Evolutionary conservation across 306 rosid genomes (phyloP), one percentile per base, ranked within the genome.

Genomic region (Morella rubra): DNA sequence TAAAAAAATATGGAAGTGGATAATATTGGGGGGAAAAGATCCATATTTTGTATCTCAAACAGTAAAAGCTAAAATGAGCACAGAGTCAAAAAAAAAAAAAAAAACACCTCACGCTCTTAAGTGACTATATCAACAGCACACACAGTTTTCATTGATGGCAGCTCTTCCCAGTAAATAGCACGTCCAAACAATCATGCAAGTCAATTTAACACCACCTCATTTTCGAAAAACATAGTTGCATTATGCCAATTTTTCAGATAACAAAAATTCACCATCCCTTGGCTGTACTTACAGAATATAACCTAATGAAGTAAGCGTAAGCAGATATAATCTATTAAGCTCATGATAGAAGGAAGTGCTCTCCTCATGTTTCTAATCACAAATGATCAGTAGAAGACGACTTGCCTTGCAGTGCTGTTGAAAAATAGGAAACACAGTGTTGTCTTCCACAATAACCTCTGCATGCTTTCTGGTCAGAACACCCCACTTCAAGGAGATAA

Each of bases 391-490:
- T 12, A 44, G 10, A 80, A 54, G 71, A 70, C 46, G 53, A 58
- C 81, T 70, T 85, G 85, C 99, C 99, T 88, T 85, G 93, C 99
- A 96, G 79, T 88, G 87, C 78, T 59, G 80, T 78, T 91, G 90
- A 77, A 92, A 96, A 95, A 87, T 88, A 10, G 97, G 96, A 78
- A 96, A 82, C 55, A 92, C 91, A 27, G 81, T 87, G 71, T 78
- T 77, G 71, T 96, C 99, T 45, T 85, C 87, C 82, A 91, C 96
- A 52, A 96, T 91, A 80, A 89, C 87, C 76, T 91, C 77, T 4
- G 98, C 97, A 85, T 96, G 99, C 86, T 92, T 96, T 86, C 93
- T 89, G 64, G 87, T 88, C 86, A 96, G 88, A 77, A 92, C 94
- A 85, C 72, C 93, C 99, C 99, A 96, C 99, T 96, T 84, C 69